These are phyloP conservation scores for Mortierella sp. DNA, from an alignment of 371 early-diverging fungal species.

Conservation along the genomic window DNA sequence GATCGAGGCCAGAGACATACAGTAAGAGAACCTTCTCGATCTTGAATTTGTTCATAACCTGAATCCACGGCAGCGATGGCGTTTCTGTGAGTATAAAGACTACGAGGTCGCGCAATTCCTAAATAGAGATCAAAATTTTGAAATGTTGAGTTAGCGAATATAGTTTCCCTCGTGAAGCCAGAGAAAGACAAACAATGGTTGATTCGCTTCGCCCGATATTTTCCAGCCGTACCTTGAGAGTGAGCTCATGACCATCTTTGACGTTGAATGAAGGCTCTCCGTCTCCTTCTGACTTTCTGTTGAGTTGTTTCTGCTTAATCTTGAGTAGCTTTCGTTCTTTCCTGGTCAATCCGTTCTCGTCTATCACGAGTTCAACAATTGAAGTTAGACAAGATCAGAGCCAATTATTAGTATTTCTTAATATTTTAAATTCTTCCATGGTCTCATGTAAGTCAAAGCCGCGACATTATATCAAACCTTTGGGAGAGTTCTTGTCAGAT, in stretches of 20 bases:
- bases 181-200: no score
- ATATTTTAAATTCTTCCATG: not conserved
- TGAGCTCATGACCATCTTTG: conserved; percentile 37
- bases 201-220: not conserved
- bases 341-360: conserved; percentile 35
- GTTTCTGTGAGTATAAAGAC: conserved; percentile 50
- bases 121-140: not conserved
- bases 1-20: conserved; percentile 47
- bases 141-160: not conserved
- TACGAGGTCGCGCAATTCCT: conserved; percentile 52
- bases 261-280: conserved; percentile 29
- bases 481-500: not conserved
- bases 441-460: not conserved
- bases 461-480: not conserved
- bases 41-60: conserved; percentile 44
- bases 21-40: conserved; percentile 48
- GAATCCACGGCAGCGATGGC: conserved; percentile 39
- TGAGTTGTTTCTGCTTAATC: conserved; percentile 30
- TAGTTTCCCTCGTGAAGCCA: no score
- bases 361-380: conserved; percentile 1
- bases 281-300: conserved; percentile 37
- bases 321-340: conserved; percentile 42
- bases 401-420: not conserved
- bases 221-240: conserved; percentile 22
- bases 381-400: not conserved